phyloP scores from a whole-genome alignment of 2,329 filamentous ascomycete genomes.

The Botrytis cinerea region DNA sequence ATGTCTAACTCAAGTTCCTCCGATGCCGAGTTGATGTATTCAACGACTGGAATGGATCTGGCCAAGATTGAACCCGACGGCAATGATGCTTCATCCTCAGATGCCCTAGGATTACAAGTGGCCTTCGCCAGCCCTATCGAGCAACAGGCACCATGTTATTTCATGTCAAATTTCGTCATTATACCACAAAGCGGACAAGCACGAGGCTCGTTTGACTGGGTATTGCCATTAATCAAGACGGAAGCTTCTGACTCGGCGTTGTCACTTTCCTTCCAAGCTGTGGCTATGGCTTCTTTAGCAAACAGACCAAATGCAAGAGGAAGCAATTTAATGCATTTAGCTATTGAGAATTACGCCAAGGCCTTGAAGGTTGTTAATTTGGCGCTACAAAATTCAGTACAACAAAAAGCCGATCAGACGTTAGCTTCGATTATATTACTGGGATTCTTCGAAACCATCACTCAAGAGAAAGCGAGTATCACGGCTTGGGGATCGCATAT shows the following conservation, averaged over 20 bases:
- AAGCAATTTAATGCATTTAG: constrained; percentile 43
- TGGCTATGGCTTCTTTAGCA: constrained; percentile 57
- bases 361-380: constrained; percentile 55
- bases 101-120: not conserved
- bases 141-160: constrained; percentile 59
- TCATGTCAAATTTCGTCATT: constrained; percentile 62
- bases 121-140: constrained; percentile 51
- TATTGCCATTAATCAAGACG: constrained; percentile 56
- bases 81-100: constrained; percentile 37
- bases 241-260: constrained; percentile 51
- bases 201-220: constrained; percentile 60
- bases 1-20: not conserved
- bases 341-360: constrained; percentile 56
- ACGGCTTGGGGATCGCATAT: constrained; percentile 64
- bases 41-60: constrained; percentile 1
- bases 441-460: constrained; percentile 58
- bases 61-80: constrained; percentile 21
- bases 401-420: constrained; percentile 57
- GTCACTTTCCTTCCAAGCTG: constrained; percentile 59
- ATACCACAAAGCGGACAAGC: constrained; percentile 53
- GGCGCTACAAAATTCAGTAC: constrained; percentile 53
- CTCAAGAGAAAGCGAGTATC: constrained; percentile 55
- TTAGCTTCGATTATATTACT: constrained; percentile 61
- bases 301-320: constrained; percentile 49
- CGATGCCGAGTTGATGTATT: not conserved